Base-by-base conservation (phyloP, 78 protist genomes). In the Pigoraptor vietnamica region DNA sequence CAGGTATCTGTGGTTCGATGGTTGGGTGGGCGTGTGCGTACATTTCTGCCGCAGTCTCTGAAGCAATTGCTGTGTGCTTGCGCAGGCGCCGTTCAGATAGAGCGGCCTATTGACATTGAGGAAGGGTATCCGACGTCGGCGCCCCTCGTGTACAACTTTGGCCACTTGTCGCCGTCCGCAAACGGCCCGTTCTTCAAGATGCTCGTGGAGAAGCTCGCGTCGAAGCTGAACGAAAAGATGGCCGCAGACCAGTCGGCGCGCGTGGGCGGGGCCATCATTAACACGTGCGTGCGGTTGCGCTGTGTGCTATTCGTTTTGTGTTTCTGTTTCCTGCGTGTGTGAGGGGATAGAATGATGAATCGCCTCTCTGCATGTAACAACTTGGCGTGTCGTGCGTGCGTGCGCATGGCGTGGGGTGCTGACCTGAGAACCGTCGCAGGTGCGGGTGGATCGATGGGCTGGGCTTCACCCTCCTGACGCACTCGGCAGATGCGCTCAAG, bases 391-490 rank as follows among this genome's bases (percentile, higher is more conserved):
- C 6, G 6, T 48, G 67, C 14, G 67, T 48, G 67, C 67, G 67
- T 48, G 67, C 67, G 67, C 67, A 14, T 48, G 67, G n/a, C n/a
- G n/a, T n/a, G n/a, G n/a, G n/a, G n/a, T n/a, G n/a, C n/a, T n/a
- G 14, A 48, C 67, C 6, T 48, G 67, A 48, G 6, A 48, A 48
- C 14, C 67, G 67, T 48, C 6, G 67, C 67, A 95, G 97, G 21
- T 93, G 96, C 91, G 98, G 98, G 2, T 96, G 98, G 98, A 91
- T 96, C 10, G 97, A 96, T 0, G 97, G 96, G 38, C 87, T 25
- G 9, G 98, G 98, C 0, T 94, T 91, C 39, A 86, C 94, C 35
- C 34, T 92, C 9, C 91, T 97, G 0, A n/a, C 90, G 32, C 67
- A 91, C 33, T 37, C 87, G 23, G 91, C 92, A 19, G 82, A 55